Evolutionary conservation across 2,329 filamentous ascomycete species (phyloP), one percentile per base, ranked within the genome.

Genomic region (Hypoxylon sp.): DNA sequence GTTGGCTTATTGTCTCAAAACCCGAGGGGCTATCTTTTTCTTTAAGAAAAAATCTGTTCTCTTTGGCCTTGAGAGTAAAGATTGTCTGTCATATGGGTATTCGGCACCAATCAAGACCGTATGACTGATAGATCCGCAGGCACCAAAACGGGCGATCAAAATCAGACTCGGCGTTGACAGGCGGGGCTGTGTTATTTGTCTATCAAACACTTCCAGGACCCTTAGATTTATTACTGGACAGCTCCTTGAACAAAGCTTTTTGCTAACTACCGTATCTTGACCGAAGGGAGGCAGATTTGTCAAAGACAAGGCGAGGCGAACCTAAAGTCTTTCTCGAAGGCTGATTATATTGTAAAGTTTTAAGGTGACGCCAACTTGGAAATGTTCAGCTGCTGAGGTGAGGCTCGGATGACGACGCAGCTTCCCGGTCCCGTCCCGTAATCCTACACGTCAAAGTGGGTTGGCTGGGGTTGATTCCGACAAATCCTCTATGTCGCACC

Each of bases 121-220:
- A 63, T 70, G 65, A 68, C 68, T 70, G 61, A 47, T 52, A 70
- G 66, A 69, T 69, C 63, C 63, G 60, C 63, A 69, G 47, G 60
- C 53, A 64, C 56, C 51, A 65, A 39, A 63, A 5, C 42, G 47
- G 68, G 52, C 68, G 66, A 71, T 71, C 63, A 63, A 63, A 65
- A 70, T 67, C 37, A 60, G 31, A 55, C 29, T 8, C 59, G 54
- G 42, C 39, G 53, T 54, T 46, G 56, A 62, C 39, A 37, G 33
- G 62, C 57, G 69, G 68, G 66, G 66, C 63, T 65, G 57, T 70
- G 63, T 53, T 37, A 46, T 62, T 44, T 46, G 59, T 64, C 55
- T 58, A 64, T 65, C 65, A 68, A 66, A 63, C 65, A 44, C 46
- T 33, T 63, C 37, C 48, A 50, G 42, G 44, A 37, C 60, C 55